Conservation (phyloP, 2,329 filamentous ascomycete genomes). For the Penicillium palitans region DNA sequence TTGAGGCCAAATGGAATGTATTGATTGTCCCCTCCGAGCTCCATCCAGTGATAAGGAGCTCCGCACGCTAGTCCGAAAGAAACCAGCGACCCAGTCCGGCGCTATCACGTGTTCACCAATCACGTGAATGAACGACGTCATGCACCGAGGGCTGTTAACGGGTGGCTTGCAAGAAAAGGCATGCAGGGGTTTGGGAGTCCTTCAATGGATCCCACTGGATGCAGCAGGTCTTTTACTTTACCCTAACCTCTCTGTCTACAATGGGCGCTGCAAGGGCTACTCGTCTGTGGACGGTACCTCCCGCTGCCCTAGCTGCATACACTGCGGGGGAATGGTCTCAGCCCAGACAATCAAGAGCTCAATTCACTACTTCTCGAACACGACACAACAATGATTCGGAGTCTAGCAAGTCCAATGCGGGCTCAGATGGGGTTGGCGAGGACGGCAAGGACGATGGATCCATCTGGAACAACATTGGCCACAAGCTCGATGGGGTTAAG, state of each 20-base stretch:
- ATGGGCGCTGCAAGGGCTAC: conserved; percentile 39
- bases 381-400: conserved; percentile 16
- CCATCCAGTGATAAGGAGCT: conserved; percentile 21
- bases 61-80: conserved; percentile 25
- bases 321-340: conserved; percentile 29
- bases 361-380: conserved; percentile 26
- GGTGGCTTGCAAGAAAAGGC: conserved; percentile 9
- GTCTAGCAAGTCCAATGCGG: background rate
- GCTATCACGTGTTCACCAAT: background rate
- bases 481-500: conserved; percentile 43
- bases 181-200: conserved; percentile 18
- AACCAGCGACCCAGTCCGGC: background rate
- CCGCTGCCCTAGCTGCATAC: conserved; percentile 35
- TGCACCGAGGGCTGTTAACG: conserved; percentile 4
- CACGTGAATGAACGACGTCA: conserved; percentile 26
- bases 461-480: conserved; percentile 54
- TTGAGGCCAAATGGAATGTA: background rate
- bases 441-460: conserved; percentile 33
- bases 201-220: conserved; percentile 24
- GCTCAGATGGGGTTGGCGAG: conserved; percentile 8
- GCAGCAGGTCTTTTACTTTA: conserved; percentile 17
- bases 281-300: conserved; percentile 39
- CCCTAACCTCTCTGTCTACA: conserved; percentile 22
- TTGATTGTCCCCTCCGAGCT: conserved; percentile 9
- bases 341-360: conserved; percentile 25